These are phyloP conservation scores for Picocystis sp. DNA, from an alignment of 163 green algal genomes.

Conservation along the genomic window DNA sequence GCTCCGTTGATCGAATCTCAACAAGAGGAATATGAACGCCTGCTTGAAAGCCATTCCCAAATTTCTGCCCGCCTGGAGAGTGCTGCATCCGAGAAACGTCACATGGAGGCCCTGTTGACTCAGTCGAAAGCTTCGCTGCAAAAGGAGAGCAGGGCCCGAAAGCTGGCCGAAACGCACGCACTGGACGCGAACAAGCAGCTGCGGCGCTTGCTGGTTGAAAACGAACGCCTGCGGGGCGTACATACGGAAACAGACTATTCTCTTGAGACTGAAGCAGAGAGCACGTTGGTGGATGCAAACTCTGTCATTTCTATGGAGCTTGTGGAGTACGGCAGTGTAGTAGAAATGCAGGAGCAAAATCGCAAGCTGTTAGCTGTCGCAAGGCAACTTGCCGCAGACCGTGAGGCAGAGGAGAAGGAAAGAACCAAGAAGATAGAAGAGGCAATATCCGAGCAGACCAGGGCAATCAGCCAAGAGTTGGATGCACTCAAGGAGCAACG, in stretches of 20 bases:
- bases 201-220: slow-evolving; percentile 25
- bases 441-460: slow-evolving; percentile 2
- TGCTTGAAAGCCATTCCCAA: slow-evolving; percentile 17
- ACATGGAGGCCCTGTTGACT: slow-evolving; percentile 10
- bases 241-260: too few species aligned
- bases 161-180: slow-evolving; percentile 24
- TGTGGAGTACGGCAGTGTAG: slow-evolving; percentile 30
- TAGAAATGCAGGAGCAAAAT: slow-evolving; percentile 39
- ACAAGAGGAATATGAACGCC: slow-evolving; percentile 26
- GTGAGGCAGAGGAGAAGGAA: slow-evolving; percentile 15
- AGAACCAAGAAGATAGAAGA: slow-evolving; percentile 10
- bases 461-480: slow-evolving; percentile 2
- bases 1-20: slow-evolving; percentile 31
- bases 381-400: slow-evolving; percentile 24
- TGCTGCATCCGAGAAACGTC: slow-evolving; percentile 13
- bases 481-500: slow-evolving; percentile 1
- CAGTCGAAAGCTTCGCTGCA: slow-evolving; percentile 9
- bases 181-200: slow-evolving; percentile 34
- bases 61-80: slow-evolving; percentile 20
- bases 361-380: slow-evolving; percentile 31
- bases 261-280: too few species aligned
- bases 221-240: slow-evolving; percentile 14
- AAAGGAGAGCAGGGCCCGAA: slow-evolving; percentile 14
- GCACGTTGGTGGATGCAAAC: too few species aligned
- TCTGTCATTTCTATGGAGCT: slow-evolving; percentile 28